phyloP scores from a whole-genome alignment of 2,329 filamentous ascomycete genomes.

The Dothistroma pini region DNA sequence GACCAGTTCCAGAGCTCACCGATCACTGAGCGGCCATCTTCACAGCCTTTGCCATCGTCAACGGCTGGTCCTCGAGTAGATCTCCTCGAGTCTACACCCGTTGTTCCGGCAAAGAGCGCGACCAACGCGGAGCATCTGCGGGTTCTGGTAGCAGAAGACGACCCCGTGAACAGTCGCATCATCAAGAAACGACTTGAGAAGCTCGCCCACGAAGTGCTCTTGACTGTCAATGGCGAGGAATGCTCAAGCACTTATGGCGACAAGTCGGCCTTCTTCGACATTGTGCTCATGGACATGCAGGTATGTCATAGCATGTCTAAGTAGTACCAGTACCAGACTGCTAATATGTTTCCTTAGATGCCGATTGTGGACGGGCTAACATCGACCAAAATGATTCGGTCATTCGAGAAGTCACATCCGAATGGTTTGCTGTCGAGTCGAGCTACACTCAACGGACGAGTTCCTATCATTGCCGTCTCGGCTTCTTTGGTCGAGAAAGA shows the following conservation, averaged over 20 bases:
- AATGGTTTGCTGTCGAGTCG: constrained; percentile 55
- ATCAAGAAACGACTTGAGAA: constrained; percentile 76
- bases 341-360: constrained; percentile 58
- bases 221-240: constrained; percentile 80
- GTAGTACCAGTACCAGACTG: background rate
- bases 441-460: constrained; percentile 58
- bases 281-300: constrained; percentile 91
- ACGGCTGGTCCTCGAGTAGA: background rate
- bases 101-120: constrained; percentile 11
- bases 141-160: constrained; percentile 80
- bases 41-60: constrained; percentile 4
- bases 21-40: constrained; percentile 7
- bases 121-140: constrained; percentile 48
- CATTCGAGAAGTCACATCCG: constrained; percentile 58
- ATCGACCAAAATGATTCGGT: constrained; percentile 79
- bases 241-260: constrained; percentile 70
- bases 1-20: constrained; percentile 36
- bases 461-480: constrained; percentile 83
- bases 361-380: constrained; percentile 82
- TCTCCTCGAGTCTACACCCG: constrained; percentile 7
- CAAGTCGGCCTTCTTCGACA: constrained; percentile 62
- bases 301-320: constrained; percentile 45
- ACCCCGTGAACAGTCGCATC: constrained; percentile 81
- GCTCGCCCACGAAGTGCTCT: constrained; percentile 64
- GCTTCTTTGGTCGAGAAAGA: constrained; percentile 73